Base-by-base conservation (phyloP, 2,329 filamentous ascomycete genomes). In the Gremmenia infestans region DNA sequence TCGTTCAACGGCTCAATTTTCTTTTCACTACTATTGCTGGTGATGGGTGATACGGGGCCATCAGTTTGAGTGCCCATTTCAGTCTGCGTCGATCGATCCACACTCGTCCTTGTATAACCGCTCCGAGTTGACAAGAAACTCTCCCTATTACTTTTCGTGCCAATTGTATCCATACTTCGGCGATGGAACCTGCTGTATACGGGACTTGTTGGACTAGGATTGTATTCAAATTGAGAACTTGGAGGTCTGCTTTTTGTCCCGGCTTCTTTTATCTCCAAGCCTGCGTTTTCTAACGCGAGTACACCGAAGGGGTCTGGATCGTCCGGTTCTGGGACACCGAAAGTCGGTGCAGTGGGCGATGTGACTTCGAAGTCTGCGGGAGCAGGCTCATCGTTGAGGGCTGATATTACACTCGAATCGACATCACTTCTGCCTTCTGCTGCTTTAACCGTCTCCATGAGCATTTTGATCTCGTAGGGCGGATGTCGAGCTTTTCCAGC, bases 221-320 rank as follows among this genome's bases (percentile, higher is more conserved):
- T 85, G 72, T 89, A 94, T 67, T 93, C 89, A 70, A 97, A 95
- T 63, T 88, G 83, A 56, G 87, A 90, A 74, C 87, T 91, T 23
- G 82, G 78, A 2, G 91, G 90, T 54, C 90, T 79, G 53, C 82
- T 78, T 50, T 85, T 82, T 2, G 86, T 87, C 36, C 91, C 91
- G n/a, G 92, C 92, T 74, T 97, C 92, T 52, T 89, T 83, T 62
- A 97, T 94, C 65, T 93, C 89, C 54, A 97, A 76, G 2, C 93
- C 93, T 58, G 91, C 89, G 76, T 91, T 87, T 69, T 96, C 91
- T n/a, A 97, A 75, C 7, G 93, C 92, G 61, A 92, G 81, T 25
- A 97, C 88, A 23, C 93, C 93, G 68, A 89, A 97, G 0, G 93
- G 93, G 70, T 97, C 93, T 0, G 92, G 91, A 65, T 97, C 93